Conservation (phyloP, 2,329 filamentous ascomycete species). For the Neonectria coccinea region DNA sequence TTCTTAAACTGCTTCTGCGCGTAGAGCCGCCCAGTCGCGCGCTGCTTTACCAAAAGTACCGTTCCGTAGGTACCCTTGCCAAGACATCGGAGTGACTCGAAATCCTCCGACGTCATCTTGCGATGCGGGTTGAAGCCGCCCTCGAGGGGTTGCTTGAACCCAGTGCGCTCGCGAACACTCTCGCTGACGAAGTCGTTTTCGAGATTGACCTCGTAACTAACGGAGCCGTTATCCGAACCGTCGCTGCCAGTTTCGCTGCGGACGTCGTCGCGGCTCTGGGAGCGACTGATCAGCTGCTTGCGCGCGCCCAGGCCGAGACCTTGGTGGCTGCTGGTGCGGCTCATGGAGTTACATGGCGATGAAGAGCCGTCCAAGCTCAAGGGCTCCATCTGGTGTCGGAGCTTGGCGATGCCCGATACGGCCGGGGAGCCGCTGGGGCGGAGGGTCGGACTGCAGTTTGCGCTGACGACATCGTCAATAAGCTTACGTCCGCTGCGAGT, state of each 20-base stretch:
- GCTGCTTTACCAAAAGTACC: conserved; percentile 92
- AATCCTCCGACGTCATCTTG: conserved; percentile 94
- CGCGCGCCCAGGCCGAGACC: conserved; percentile 54
- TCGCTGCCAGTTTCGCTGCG: conserved; percentile 65
- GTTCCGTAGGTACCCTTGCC: conserved; percentile 98
- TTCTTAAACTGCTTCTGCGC: conserved; percentile 99
- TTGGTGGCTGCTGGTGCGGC: conserved; percentile 61
- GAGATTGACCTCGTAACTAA: conserved; percentile 86
- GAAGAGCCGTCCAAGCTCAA: conserved; percentile 73
- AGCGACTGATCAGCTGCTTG: conserved; percentile 66
- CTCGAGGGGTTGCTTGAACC: conserved; percentile 61
- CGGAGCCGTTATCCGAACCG: conserved; percentile 74
- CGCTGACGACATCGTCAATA: conserved; percentile 69
- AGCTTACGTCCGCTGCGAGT: conserved; percentile 54
- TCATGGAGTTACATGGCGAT: conserved; percentile 68
- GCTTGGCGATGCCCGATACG: conserved; percentile 80
- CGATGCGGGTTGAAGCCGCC: conserved; percentile 68
- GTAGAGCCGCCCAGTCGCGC: conserved; percentile 86
- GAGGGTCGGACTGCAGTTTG: conserved; percentile 72
- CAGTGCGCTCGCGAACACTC: conserved; percentile 61
- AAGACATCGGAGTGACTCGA: conserved; percentile 89
- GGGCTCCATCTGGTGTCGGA: conserved; percentile 85
- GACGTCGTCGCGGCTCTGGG: conserved; percentile 67
- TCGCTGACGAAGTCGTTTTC: conserved; percentile 87
- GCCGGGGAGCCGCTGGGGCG: conserved; percentile 65